phyloP scores from a whole-genome alignment of 495 filamentous ascomycete species.

The Rhypophila decipiens region DNA sequence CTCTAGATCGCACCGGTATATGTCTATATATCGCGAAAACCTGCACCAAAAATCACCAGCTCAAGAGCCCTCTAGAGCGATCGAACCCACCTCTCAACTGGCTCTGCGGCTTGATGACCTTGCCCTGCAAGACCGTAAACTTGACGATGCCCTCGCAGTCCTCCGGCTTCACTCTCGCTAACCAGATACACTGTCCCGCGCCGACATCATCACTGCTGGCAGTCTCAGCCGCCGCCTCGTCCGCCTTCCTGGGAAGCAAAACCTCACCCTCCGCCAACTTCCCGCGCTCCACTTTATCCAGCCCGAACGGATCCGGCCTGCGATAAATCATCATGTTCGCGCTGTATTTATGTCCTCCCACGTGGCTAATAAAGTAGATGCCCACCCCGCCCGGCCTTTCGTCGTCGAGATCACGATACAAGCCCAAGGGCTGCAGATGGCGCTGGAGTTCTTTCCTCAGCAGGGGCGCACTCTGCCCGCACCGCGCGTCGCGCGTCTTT shows the following conservation, averaged over 20 bases:
- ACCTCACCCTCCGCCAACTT: conserved; percentile 26
- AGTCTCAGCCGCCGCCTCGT: conserved; percentile 17
- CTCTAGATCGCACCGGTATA: no score
- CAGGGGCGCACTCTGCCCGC: conserved; percentile 86
- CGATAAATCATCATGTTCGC: conserved; percentile 92
- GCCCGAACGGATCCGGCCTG: conserved; percentile 53
- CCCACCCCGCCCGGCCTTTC: conserved; percentile 83
- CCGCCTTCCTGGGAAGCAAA: conserved; percentile 6
- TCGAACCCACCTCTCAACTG: conserved; percentile 92
- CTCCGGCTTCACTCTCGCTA: conserved; percentile 80
- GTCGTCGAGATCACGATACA: conserved; percentile 84
- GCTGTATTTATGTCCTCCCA: conserved; percentile 89
- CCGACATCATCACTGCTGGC: conserved; percentile 42
- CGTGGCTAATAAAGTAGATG: conserved; percentile 92
- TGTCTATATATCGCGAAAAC: not conserved
- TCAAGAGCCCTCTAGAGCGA: conserved; percentile 66
- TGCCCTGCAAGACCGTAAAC: conserved; percentile 87
- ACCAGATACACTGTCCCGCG: conserved; percentile 87
- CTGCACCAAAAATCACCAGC: conserved; percentile 57
- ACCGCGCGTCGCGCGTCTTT: conserved; percentile 85
- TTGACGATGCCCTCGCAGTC: conserved; percentile 91
- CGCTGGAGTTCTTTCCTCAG: conserved; percentile 81
- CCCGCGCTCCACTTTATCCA: conserved; percentile 35
- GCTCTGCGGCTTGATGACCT: conserved; percentile 77
- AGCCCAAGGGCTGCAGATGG: conserved; percentile 73